Base-by-base conservation (phyloP, 495 filamentous ascomycete species). In the Chlorociboria aeruginascens region DNA sequence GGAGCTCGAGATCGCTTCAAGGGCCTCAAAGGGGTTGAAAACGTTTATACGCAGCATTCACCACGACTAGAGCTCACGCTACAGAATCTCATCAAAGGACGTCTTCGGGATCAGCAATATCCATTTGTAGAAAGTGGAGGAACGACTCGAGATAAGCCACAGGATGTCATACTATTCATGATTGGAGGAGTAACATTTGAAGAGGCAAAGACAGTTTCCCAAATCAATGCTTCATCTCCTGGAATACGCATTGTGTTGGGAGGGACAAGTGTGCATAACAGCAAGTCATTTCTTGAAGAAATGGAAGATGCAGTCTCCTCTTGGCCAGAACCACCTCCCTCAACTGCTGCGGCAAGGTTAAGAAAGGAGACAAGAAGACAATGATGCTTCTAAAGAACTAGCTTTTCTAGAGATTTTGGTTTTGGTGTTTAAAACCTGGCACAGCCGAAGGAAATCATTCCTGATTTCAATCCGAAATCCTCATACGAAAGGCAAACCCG, bases 41-140 rank as follows among this genome's bases (percentile, higher is more conserved):
- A 98, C 55, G 92, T 98, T 16, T 98, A 97, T 63, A 98, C 92
- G 0, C 93, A 97, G 63, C 92, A 98, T 64, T 92, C 89, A 2
- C 89, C 92, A 0, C 72, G 86, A 38, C 62, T 98, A 39, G 89
- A 95, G 63, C 75, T 77, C 8, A 95, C 87, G 1, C 67, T 98
- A 8, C 87, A 94, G 58, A 89, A 92, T 54, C 68, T 97, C 12
- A 87, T 96, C 67, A 95, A 94, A 57, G 92, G 90, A 9, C 77
- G 85, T 47, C 66, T 98, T 41, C 79, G 78, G 52, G 85, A 90
- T 56, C 72, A 85, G 44, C 79, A 87, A 43, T 95, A 95, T 56
- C 92, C 92, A 0, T 97, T 95, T 62, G 73, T 96, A 0, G 92
- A 97, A 48, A 87, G 86, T 13, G 82, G 83, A 12, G 82, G 80